phyloP scores from a whole-genome alignment of 2,329 filamentous ascomycete species.

The Simplicillium aogashimaense region DNA sequence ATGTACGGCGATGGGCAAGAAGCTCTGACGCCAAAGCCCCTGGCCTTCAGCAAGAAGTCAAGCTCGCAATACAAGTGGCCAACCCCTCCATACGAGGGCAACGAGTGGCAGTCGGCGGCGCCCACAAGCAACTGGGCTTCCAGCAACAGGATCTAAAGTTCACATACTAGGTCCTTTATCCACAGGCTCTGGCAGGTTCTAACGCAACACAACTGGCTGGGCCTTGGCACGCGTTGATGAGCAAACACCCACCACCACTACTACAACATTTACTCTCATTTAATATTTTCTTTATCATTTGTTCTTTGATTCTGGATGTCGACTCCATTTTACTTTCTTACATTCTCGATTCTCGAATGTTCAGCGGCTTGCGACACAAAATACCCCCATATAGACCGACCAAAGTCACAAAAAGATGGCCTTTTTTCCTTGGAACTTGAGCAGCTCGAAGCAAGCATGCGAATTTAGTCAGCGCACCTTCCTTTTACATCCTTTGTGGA shows the following conservation, averaged over 20 bases:
- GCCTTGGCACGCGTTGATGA: background rate
- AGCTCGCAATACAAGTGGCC: slow-evolving; percentile 66
- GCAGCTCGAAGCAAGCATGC: background rate
- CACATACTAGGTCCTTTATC: slow-evolving; percentile 3
- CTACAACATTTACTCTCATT: slow-evolving; percentile 5
- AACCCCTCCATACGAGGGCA: slow-evolving; percentile 89
- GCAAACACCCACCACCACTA: background rate
- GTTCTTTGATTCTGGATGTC: slow-evolving; percentile 1
- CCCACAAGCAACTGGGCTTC: slow-evolving; percentile 73
- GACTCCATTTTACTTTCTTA: slow-evolving; percentile 2
- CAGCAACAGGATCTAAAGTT: slow-evolving; percentile 48
- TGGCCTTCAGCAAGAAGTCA: slow-evolving; percentile 55
- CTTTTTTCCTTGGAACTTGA: too few species aligned
- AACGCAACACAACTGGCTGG: slow-evolving; percentile 4
- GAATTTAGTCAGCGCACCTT: background rate
- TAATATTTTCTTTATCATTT: slow-evolving; percentile 6
- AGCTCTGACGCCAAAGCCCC: slow-evolving; percentile 55
- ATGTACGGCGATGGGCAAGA: slow-evolving; percentile 61
- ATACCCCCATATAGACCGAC: slow-evolving; percentile 7
- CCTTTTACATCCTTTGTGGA: too few species aligned
- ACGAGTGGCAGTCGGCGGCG: slow-evolving; percentile 79
- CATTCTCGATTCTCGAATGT: slow-evolving; percentile 1
- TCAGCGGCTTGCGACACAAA: slow-evolving; percentile 4
- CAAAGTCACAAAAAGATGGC: background rate
- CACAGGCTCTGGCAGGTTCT: slow-evolving; percentile 8